Base-by-base conservation (phyloP, 208 protist genomes). In the Perkinsela sp. region DNA sequence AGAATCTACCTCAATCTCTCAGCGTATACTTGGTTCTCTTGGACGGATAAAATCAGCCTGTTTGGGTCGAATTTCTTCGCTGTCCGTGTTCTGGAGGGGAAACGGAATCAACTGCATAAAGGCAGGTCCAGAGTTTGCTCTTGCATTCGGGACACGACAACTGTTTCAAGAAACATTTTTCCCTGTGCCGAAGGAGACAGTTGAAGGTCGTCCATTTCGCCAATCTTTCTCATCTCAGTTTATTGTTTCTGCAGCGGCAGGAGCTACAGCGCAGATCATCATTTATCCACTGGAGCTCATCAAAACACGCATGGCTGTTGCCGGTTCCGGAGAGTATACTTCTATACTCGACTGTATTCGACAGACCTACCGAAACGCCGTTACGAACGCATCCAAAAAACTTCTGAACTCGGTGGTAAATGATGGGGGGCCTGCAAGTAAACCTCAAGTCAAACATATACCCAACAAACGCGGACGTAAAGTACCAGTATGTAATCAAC, bases 281-380 rank as follows among this genome's bases (percentile, higher is more conserved):
- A 71, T 92, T 6, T 92, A 92, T 73, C 89, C 89, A 1, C 31
- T 94, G 28, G 86, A 94, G 73, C 81, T 92, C n/a, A 75, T 92
- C 28, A 92, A 92, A 72, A 94, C 89, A 30, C 79, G 88, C 16
- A 80, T 89, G 30, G 73, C 77, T 0, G 88, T 90, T 1, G 82
- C 88, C 32, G 77, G 77, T 31, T 81, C 32, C 48, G 75, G 70
- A 30, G 84, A 92, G 71, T 89, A 80, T 69, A 65, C 68, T 1
- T 84, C 84, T 28, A 77, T 90, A 16, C 28, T 71, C 0, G 76
- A 84, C 31, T 76, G 89, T 0, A 65, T 88, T 2, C 65, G 71
- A 2, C 65, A 77, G 1, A 83, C 78, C 22, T 92, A 92, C 71
- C 68, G 67, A 29, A 70, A 72, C 16, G 82, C 82, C 40, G 6